A percentile compares a stretch with the other conserved stretches of the same genome.
Conservation (phyloP, 2,329 filamentous ascomycete species). For the Coniella lustricola region DNA sequence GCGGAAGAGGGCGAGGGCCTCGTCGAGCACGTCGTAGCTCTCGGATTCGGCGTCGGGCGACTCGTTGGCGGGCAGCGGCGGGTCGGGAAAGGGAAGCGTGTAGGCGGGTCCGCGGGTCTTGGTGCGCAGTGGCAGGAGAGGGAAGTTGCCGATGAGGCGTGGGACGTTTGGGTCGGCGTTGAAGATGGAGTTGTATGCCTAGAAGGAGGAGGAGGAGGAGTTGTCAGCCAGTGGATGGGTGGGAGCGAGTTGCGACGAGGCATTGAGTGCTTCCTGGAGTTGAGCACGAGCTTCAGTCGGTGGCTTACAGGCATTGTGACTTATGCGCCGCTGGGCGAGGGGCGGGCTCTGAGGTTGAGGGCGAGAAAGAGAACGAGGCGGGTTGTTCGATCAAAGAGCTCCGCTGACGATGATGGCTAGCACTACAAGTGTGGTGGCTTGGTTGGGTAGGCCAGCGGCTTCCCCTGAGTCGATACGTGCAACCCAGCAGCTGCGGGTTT, state of each 20-base stretch:
- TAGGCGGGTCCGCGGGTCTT: conserved; percentile 93
- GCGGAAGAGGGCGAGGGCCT: conserved; percentile 86
- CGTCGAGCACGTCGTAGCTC: conserved; percentile 93
- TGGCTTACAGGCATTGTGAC: conserved; percentile 20
- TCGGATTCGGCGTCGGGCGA: conserved; percentile 77
- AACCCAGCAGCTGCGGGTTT: background rate
- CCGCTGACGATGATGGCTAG: background rate
- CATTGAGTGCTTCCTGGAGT: background rate
- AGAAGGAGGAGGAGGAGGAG: conserved; percentile 15
- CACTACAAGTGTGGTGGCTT: background rate
- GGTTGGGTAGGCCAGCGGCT: background rate
- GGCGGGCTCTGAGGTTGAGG: conserved; percentile 16
- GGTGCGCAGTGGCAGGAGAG: conserved; percentile 87
- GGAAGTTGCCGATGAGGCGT: conserved; percentile 76
- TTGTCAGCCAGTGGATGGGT: conserved; percentile 19
- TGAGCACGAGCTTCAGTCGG: background rate
- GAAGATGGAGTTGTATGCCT: conserved; percentile 99
- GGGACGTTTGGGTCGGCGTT: conserved; percentile 65
- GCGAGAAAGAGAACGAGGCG: too few relatives aligned
- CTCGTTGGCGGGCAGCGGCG: conserved; percentile 51
- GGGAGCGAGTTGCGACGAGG: background rate
- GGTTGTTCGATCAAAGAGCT: background rate
- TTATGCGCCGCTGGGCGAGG: conserved; percentile 12
- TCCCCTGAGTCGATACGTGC: conserved; percentile 5
- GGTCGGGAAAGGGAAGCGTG: conserved; percentile 59